These are phyloP conservation scores for Cladophialophora chaetospira DNA, from an alignment of 2,329 filamentous ascomycete genomes.

Conservation along the genomic window DNA sequence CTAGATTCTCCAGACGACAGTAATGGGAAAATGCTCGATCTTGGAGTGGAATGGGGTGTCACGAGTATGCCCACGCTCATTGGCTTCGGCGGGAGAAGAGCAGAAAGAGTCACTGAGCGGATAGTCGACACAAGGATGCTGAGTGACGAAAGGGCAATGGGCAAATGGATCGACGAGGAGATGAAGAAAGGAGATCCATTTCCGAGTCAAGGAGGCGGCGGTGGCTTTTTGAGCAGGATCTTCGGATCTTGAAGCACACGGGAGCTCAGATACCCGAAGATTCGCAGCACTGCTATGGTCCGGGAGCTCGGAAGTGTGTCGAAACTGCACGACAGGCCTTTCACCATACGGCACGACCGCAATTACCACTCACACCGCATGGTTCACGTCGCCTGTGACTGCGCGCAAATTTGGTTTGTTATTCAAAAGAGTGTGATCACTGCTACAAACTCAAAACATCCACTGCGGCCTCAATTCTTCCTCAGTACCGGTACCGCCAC, in stretches of 20 bases:
- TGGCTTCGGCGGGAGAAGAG: conserved; percentile 32
- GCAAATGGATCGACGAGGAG: conserved; percentile 30
- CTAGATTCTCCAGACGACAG: conserved; percentile 36
- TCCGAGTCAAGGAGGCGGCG: conserved; percentile 12
- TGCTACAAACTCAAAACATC: not conserved
- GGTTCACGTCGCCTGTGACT: too few relatives aligned
- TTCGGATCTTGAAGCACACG: conserved; percentile 22
- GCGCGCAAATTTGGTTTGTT: not conserved
- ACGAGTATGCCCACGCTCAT: conserved; percentile 33
- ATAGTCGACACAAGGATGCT: conserved; percentile 31
- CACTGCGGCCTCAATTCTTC: not conserved
- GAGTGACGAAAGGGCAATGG: conserved; percentile 23
- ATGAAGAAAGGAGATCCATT: conserved; percentile 33
- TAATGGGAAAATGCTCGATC: conserved; percentile 31
- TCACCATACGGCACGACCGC: too few relatives aligned
- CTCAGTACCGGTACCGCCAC: not conserved
- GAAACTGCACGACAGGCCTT: too few relatives aligned
- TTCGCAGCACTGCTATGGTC: not conserved
- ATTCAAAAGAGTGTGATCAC: not conserved
- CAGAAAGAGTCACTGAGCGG: conserved; percentile 31
- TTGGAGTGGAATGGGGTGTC: conserved; percentile 33
- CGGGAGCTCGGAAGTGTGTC: too few relatives aligned
- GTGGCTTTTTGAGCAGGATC: conserved; percentile 20
- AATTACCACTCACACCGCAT: too few relatives aligned
- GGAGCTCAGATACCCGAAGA: not conserved